Conservation (phyloP, 371 early-diverging fungal genomes). For the Circinella umbellata region DNA sequence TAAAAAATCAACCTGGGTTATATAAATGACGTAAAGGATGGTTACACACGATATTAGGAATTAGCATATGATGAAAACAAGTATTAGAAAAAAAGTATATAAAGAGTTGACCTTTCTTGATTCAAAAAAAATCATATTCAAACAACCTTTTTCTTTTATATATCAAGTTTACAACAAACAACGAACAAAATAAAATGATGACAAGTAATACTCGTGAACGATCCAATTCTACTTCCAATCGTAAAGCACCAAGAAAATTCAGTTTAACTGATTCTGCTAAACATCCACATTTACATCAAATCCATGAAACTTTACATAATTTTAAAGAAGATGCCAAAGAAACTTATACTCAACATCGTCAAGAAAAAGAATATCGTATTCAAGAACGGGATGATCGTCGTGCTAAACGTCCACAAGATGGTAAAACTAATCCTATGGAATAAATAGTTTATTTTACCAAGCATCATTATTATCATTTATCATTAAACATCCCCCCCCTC, state of each 20-base stretch:
- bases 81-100: too few species aligned
- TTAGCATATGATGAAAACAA: too few species aligned
- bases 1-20: too few species aligned
- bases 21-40: too few species aligned
- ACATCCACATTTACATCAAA: constrained; percentile 21
- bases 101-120: too few species aligned
- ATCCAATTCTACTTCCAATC: not conserved
- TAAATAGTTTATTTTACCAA: not conserved
- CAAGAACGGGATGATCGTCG: constrained; percentile 12
- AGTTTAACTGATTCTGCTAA: constrained; percentile 9
- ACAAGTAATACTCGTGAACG: constrained; percentile 2
- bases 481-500: not conserved
- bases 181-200: not conserved
- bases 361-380: constrained; percentile 14
- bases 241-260: constrained; percentile 16
- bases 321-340: constrained; percentile 22
- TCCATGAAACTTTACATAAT: constrained; percentile 20
- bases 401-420: constrained; percentile 22
- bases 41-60: too few species aligned
- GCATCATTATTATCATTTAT: not conserved
- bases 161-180: too few species aligned
- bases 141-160: too few species aligned
- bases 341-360: constrained; percentile 12
- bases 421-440: constrained; percentile 28
- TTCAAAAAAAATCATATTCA: too few species aligned